A percentile compares a stretch with the other conserved stretches of the same genome.
Evolutionary conservation across 805 yeast species (phyloP).

Genomic region (Kuraishia ogatae): DNA sequence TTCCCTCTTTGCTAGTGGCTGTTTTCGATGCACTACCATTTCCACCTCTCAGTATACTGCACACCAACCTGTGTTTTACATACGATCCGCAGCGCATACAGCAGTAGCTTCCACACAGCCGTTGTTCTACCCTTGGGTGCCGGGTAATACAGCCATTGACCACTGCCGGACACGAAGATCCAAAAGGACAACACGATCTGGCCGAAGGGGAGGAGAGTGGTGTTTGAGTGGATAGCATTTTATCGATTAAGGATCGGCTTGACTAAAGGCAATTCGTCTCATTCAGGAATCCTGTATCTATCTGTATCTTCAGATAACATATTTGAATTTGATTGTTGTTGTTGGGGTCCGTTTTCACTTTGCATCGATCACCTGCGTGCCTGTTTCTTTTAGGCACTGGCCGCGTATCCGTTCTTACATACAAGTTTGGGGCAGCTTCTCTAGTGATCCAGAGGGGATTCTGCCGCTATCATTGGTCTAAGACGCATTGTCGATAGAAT

Average conservation of each 20-base stretch:
- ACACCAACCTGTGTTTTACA: neutral
- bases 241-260: neutral
- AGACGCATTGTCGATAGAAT: neutral
- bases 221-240: neutral
- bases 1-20: too few relatives aligned
- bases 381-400: neutral
- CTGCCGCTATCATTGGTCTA: neutral
- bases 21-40: too few relatives aligned
- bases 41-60: too few relatives aligned
- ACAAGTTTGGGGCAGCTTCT: neutral
- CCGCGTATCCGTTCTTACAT: neutral
- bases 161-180: slow-evolving; percentile 1
- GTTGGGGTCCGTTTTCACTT: neutral
- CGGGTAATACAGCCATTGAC: neutral
- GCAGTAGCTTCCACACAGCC: neutral
- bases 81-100: neutral
- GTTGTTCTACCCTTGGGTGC: neutral
- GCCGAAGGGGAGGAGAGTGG: neutral
- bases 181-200: neutral
- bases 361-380: slow-evolving; percentile 1
- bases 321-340: neutral
- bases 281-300: neutral
- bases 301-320: neutral
- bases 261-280: neutral
- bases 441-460: neutral